These are phyloP conservation scores for Spathaspora sp. DNA, from an alignment of 1,139 yeast genomes.

Conservation along the genomic window DNA sequence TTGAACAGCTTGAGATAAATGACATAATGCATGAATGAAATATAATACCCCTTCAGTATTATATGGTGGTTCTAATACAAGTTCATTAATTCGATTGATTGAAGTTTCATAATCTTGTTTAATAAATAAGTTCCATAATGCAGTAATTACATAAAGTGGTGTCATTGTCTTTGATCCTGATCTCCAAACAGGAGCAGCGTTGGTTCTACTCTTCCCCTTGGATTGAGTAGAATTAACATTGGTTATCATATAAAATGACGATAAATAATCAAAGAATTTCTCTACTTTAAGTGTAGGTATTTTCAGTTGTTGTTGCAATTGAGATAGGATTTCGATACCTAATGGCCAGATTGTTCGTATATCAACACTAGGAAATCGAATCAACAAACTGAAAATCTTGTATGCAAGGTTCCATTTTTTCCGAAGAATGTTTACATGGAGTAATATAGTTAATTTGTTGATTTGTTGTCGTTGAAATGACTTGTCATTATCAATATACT, in stretches of 20 bases:
- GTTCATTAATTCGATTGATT: conserved; percentile 34
- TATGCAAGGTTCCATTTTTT: conserved; percentile 58
- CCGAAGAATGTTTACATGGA: conserved; percentile 40
- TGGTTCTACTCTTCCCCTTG: conserved; percentile 10
- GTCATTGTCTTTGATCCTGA: conserved; percentile 37
- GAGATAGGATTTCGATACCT: conserved; percentile 42
- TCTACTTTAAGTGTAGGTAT: conserved; percentile 21
- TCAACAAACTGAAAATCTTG: conserved; percentile 47
- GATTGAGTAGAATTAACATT: conserved; percentile 9
- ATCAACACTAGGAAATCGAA: conserved; percentile 51
- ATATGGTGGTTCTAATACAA: conserved; percentile 46
- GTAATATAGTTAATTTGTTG: conserved; percentile 28
- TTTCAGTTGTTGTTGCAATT: conserved; percentile 2
- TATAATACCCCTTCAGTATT: conserved; percentile 43
- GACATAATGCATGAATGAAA: conserved; percentile 32
- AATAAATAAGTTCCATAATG: conserved; percentile 36
- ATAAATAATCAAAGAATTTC: conserved; percentile 35
- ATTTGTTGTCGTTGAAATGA: conserved; percentile 26
- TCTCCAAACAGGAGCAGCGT: conserved; percentile 39
- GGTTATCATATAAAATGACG: conserved; percentile 26
- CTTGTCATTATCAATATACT: conserved; percentile 5
- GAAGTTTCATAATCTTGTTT: conserved; percentile 26
- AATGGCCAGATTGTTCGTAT: conserved; percentile 58
- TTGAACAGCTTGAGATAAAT: conserved; percentile 19
- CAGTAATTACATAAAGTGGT: conserved; percentile 37